Conservation (phyloP, 2,329 filamentous ascomycete species). For the Ilyonectria mors-panacis region DNA sequence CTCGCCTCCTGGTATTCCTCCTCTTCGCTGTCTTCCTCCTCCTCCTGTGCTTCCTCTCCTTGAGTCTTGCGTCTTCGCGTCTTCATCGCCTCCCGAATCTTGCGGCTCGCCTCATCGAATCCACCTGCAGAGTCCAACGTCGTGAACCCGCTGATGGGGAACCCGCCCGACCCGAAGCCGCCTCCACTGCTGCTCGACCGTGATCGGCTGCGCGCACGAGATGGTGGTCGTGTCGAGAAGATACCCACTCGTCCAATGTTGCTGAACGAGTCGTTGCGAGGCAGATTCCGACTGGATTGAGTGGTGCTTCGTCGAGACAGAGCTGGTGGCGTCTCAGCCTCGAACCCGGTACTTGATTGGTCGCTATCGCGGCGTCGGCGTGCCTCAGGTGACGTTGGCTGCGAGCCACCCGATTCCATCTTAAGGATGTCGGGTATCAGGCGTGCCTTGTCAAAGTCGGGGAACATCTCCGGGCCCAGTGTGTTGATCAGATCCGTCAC, state of each 20-base stretch:
- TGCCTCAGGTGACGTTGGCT: conserved; percentile 37
- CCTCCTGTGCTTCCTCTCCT: conserved; percentile 52
- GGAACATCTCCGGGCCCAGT: conserved; percentile 94
- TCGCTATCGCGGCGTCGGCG: conserved; percentile 64
- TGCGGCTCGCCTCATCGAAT: conserved; percentile 86
- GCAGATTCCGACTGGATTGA: conserved; percentile 69
- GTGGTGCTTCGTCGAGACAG: conserved; percentile 66
- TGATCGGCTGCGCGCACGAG: conserved; percentile 80
- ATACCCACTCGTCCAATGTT: conserved; percentile 90
- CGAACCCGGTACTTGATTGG: conserved; percentile 58
- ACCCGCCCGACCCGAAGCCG: conserved; percentile 71
- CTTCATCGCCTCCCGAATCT: conserved; percentile 89
- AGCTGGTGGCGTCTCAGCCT: conserved; percentile 57
- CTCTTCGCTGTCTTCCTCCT: conserved; percentile 60
- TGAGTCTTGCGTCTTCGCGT: conserved; percentile 69
- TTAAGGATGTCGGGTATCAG: conserved; percentile 73
- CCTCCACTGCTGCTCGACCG: conserved; percentile 79
- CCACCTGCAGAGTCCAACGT: conserved; percentile 76
- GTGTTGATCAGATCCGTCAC: conserved; percentile 96
- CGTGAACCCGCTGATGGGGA: conserved; percentile 80
- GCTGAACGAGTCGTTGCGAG: conserved; percentile 93
- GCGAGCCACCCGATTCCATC: conserved; percentile 50
- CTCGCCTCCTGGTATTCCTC: conserved; percentile 60
- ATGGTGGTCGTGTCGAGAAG: conserved; percentile 91
- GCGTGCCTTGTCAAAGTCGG: conserved; percentile 89